phyloP scores from a whole-genome alignment of 2,329 filamentous ascomycete genomes.

The Esteya vermicola region DNA sequence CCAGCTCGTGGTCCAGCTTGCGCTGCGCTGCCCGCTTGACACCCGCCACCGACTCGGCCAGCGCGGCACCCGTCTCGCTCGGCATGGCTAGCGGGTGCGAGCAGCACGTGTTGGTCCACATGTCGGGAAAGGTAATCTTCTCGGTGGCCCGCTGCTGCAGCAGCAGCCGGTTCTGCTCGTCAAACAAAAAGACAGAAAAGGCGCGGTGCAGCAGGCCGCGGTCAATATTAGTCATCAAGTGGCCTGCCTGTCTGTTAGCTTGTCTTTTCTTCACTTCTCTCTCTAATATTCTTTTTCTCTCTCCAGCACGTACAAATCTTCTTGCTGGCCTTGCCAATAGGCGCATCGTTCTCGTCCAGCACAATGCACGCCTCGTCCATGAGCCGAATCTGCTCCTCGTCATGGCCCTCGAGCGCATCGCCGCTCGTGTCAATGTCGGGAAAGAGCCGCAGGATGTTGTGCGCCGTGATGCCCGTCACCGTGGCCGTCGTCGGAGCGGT shows the following conservation, averaged over 20 bases:
- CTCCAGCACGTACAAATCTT: slow-evolving; percentile 65
- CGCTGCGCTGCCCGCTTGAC: slow-evolving; percentile 86
- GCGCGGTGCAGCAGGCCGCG: slow-evolving; percentile 91
- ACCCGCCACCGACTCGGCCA: slow-evolving; percentile 67
- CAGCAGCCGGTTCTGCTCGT: slow-evolving; percentile 80
- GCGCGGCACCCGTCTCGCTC: slow-evolving; percentile 72
- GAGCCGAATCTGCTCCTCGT: slow-evolving; percentile 91
- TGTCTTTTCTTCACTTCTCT: background rate
- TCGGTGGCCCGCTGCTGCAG: slow-evolving; percentile 90
- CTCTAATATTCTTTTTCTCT: background rate
- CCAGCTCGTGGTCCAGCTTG: slow-evolving; percentile 89
- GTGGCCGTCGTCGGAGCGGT: slow-evolving; percentile 26
- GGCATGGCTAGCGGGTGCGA: slow-evolving; percentile 90
- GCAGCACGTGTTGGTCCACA: slow-evolving; percentile 99
- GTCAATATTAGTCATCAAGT: slow-evolving; percentile 97
- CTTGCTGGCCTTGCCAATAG: slow-evolving; percentile 94
- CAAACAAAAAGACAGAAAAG: slow-evolving; percentile 96
- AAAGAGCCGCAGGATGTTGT: slow-evolving; percentile 78
- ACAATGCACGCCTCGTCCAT: slow-evolving; percentile 99
- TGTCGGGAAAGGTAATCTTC: slow-evolving; percentile 98
- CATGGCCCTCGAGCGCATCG: slow-evolving; percentile 73
- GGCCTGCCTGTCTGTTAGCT: slow-evolving; percentile 40
- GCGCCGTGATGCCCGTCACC: slow-evolving; percentile 57
- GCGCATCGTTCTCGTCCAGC: slow-evolving; percentile 76
- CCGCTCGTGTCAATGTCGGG: slow-evolving; percentile 64